Base-by-base conservation (phyloP, 352 stramenopile species). In the Phytophthora cryptogea region DNA sequence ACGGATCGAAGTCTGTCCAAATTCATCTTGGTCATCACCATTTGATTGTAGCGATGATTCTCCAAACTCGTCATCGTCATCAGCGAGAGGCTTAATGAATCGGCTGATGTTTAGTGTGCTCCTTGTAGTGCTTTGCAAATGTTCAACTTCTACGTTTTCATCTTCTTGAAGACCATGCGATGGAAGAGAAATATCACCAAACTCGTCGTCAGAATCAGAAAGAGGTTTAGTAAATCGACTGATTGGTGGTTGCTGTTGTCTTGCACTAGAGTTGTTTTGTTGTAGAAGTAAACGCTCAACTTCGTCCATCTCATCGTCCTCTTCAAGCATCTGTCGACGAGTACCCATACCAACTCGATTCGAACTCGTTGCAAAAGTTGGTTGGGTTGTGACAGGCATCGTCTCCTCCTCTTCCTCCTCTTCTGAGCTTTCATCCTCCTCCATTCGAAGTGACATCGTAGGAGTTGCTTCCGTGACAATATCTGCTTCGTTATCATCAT, bases 281-380 rank as follows among this genome's bases (percentile, higher is more conserved):
- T 72, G 48, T 13, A 66, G 30, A 28, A 72, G 40, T 10, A 70
- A 45, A 3, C 42, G 45, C 33, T 73, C 63, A 14, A 73, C 57
- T 16, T 67, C 68, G 50, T 76, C 63, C 54, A 62, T 67, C 27
- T 76, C 68, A 27, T 67, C 68, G 13, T 70, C 63, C 52, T 76
- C 60, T 39, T 71, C 65, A 2, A 72, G 48, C 10, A 58, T 48
- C 28, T 62, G 13, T 6, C 59, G 59, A 16, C 27, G 46, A 5
- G 20, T 8, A 13, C 43, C 48, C 27, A 54, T 49, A n/a, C 48
- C 37, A 31, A 72, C 56, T 47, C 59, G 52, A 36, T 40, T 53
- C 28, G 55, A 26, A 35, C 9, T 62, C 14, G 42, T 14, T 44
- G 36, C 47, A 20, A 58, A 52, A 1, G 37, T 36, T 8, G 48